Base-by-base conservation (phyloP, 2,329 filamentous ascomycete species). In the Diplodia sapinea region DNA sequence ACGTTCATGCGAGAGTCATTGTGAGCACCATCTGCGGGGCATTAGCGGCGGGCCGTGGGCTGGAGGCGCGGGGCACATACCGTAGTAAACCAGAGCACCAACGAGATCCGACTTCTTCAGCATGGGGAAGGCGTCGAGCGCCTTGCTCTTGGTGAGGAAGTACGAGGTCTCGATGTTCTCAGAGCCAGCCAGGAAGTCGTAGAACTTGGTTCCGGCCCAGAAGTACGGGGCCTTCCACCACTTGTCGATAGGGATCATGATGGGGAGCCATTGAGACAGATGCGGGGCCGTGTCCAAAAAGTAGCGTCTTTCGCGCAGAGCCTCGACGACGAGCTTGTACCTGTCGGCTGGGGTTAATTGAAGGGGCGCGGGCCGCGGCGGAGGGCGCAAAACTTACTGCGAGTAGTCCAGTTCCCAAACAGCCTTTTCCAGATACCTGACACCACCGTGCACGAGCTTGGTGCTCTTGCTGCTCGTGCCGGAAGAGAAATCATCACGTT, bases 1-100 rank as follows among this genome's bases (percentile, higher is more conserved):
- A 95, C 90, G 76, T 96, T 96, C 92, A 96, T 96, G 61, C 93
- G 88, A 23, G 92, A 95, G 79, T 96, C 93, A 75, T 96, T 96
- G 81, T 96, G 93, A 36, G 91, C 92, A 73, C 93, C 93, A 81
- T 96, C 92, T 86, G 68, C 29, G 36, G 40, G 5, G 31, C 29
- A 66, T 80, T 70, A 80, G 75, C 65, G 40, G 38, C 12, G 33
- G n/a, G 13, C 23, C 57, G 11, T 2, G 38, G 26, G 33, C n/a
- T 31, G 8, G 59, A 13, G 11, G 15, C 4, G 9, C 23, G 17
- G 15, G 23, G 29, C 9, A 68, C 74, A 65, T 79, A 87, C 86
- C 90, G 77, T 96, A 96, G 83, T 96, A 96, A 29, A 96, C 92
- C 74, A 96, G 82, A 68, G 92, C 92, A 69, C 93, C 93, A 54